Evolutionary conservation across 495 filamentous ascomycete species (phyloP), one percentile per base, ranked within the genome.

Genomic region (Niebla homalea): DNA sequence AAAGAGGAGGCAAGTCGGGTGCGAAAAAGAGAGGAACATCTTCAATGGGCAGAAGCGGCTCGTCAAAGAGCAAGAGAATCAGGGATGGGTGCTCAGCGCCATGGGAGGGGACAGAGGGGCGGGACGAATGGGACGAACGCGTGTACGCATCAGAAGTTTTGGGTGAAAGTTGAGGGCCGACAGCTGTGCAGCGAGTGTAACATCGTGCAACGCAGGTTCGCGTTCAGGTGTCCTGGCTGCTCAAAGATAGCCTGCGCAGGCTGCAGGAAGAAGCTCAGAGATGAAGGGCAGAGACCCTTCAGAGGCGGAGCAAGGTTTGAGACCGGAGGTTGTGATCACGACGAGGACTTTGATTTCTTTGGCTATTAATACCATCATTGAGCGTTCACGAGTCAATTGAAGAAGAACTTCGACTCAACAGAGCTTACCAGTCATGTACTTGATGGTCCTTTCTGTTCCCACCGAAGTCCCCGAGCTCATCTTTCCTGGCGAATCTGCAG

Each of bases 141-240:
- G 1, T 53, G 50, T 15, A 22, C 36, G 36, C 44, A 53, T 21
- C 18, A 36, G 16, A 19, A 10, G 36, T 53, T 48, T 18, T 53
- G 50, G 50, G 21, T 36, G 12, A 40, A 53, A 22, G 4, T 53
- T 4, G 35, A 53, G 19, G 50, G 50, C 0, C 43, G 25, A 19
- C 50, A 43, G 8, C 7, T 19, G 14, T 53, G 50, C 25, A 48
- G 44, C n/a, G 18, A 48, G 0, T 53, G 50, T 21, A 14, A 36
- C 5, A 20, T 14, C 21, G 7, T 47, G 0, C 44, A 53, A 14
- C 39, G 3, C 2, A 35, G 36, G 4, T 53, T 53, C 19, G 36
- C 35, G 22, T 53, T 53, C 25, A 32, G 47, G 50, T 53, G 50
- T 40, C 50, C 50, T 2, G 36, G 43, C 2, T 53, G 50, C 44